A percentile compares a stretch with the other conserved stretches of the same genome.
Evolutionary conservation across 2,329 filamentous ascomycete genomes (phyloP).

Genomic region (Aspergillus hiratsukae): DNA sequence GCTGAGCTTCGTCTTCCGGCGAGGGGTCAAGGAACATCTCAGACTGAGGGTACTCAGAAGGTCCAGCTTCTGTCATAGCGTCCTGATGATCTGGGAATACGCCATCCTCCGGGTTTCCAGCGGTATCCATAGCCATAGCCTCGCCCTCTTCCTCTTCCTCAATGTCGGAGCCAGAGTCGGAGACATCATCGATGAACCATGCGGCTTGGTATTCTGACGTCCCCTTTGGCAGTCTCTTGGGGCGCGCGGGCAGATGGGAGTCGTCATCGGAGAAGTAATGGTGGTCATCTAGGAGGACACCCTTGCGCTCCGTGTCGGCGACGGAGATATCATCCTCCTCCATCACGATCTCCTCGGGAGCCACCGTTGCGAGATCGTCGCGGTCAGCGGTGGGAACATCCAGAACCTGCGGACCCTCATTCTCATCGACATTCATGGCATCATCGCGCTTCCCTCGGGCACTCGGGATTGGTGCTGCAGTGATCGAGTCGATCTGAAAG

Average conservation of each 20-base stretch:
- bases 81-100: constrained; percentile 53
- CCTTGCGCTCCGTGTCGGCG: constrained; percentile 63
- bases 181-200: constrained; percentile 83
- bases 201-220: constrained; percentile 93
- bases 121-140: constrained; percentile 50
- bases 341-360: constrained; percentile 82
- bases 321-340: constrained; percentile 57
- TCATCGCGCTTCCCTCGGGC: constrained; percentile 52
- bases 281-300: constrained; percentile 90
- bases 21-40: constrained; percentile 81
- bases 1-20: constrained; percentile 76
- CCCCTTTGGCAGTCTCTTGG: constrained; percentile 77
- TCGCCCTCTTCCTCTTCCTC: constrained; percentile 64
- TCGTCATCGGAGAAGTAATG: constrained; percentile 96
- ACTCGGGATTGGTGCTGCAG: constrained; percentile 63
- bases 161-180: constrained; percentile 79
- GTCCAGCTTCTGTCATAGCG: constrained; percentile 67
- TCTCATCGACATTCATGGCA: constrained; percentile 66
- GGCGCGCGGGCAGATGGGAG: constrained; percentile 52
- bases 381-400: constrained; percentile 72
- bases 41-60: constrained; percentile 88
- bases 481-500: constrained; percentile 87
- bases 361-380: constrained; percentile 77
- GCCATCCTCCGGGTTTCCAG: constrained; percentile 75
- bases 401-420: constrained; percentile 47